phyloP scores from a whole-genome alignment of 768 basidiomycete species.

The Psilocybe tampanensis region DNA sequence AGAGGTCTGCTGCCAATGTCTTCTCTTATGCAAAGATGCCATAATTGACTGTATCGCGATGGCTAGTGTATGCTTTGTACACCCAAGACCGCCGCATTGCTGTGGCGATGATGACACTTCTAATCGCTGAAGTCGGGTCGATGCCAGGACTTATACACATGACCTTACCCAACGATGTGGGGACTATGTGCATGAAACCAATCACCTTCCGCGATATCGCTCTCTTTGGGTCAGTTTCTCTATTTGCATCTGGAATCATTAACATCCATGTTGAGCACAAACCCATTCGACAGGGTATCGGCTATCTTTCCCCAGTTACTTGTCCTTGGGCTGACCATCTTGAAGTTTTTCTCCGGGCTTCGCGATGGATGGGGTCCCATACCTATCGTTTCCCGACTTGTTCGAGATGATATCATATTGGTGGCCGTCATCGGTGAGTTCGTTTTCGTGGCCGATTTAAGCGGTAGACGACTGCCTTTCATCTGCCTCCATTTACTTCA shows the following conservation, averaged over 20 bases:
- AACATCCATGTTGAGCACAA: background rate
- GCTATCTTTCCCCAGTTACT: constrained; percentile 20
- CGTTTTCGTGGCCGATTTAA: constrained; percentile 2
- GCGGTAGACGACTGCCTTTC: background rate
- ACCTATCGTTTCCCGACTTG: constrained; percentile 21
- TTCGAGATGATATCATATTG: constrained; percentile 22
- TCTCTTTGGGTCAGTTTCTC: constrained; percentile 18
- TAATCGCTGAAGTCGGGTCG: constrained; percentile 21
- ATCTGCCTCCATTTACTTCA: background rate
- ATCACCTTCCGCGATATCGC: constrained; percentile 19
- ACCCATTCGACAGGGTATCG: constrained; percentile 8
- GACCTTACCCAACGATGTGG: constrained; percentile 17
- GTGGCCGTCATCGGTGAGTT: constrained; percentile 20
- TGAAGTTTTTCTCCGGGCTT: constrained; percentile 19
- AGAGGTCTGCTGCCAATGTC: constrained; percentile 14
- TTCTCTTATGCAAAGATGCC: background rate
- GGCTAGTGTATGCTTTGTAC: constrained; percentile 20
- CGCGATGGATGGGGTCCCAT: constrained; percentile 22
- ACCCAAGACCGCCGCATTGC: constrained; percentile 19
- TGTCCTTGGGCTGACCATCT: constrained; percentile 19
- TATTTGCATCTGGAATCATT: background rate
- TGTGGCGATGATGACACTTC: constrained; percentile 17
- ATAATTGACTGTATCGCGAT: background rate
- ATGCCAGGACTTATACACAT: constrained; percentile 20
- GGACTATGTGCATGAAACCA: constrained; percentile 23